Evolutionary conservation across 2,329 filamentous ascomycete genomes (phyloP).

Genomic region (Xylariaceae sp.): DNA sequence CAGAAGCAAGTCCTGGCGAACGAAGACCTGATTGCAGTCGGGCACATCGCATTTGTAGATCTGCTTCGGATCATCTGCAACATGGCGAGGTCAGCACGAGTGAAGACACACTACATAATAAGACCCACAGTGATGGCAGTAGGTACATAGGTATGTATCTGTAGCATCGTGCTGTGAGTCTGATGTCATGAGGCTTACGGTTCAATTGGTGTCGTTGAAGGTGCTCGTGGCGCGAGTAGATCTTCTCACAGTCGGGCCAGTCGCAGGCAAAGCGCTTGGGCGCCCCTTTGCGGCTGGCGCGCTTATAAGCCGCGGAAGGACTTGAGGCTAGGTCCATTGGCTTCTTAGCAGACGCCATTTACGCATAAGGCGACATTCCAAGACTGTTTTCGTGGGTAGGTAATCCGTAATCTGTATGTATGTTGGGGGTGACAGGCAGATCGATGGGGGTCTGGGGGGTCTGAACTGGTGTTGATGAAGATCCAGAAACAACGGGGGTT

Average conservation of each 20-base stretch:
- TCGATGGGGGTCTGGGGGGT: constrained; percentile 29
- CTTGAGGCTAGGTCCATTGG: constrained; percentile 25
- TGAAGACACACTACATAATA: constrained; percentile 15
- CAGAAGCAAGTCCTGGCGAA: constrained; percentile 69
- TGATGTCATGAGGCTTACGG: constrained; percentile 48
- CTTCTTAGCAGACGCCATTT: constrained; percentile 33
- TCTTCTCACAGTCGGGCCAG: constrained; percentile 68
- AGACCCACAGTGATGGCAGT: not conserved
- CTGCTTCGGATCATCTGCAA: constrained; percentile 68
- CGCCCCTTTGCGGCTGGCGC: constrained; percentile 48
- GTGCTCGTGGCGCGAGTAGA: constrained; percentile 76
- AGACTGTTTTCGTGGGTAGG: not conserved
- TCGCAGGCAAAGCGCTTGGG: constrained; percentile 56
- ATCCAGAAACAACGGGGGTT: constrained; percentile 4
- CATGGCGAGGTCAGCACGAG: constrained; percentile 17
- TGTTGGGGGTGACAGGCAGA: constrained; percentile 19
- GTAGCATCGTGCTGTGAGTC: too few species aligned
- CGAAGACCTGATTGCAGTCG: constrained; percentile 70
- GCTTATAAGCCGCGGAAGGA: constrained; percentile 37
- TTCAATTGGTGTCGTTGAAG: constrained; percentile 78
- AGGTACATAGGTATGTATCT: not conserved
- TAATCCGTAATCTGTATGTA: constrained; percentile 4
- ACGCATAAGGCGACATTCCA: constrained; percentile 24
- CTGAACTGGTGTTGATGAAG: constrained; percentile 17
- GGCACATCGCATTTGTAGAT: constrained; percentile 73